Conservation (phyloP, 2,329 filamentous ascomycete species). For the Trichoderma koningiopsis region DNA sequence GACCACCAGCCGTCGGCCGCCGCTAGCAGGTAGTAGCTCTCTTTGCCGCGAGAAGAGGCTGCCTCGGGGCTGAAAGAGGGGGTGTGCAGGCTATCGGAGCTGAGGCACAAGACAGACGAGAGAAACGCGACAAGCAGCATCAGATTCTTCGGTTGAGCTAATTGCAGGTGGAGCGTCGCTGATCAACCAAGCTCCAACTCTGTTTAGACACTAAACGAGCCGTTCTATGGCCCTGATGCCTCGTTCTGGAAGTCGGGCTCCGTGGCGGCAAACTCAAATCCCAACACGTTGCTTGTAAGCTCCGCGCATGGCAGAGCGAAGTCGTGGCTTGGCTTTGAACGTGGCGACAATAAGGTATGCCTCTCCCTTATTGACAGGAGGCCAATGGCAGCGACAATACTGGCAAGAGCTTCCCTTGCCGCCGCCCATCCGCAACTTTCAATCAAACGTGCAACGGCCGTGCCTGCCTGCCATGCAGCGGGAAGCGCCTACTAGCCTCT, state of each 20-base stretch:
- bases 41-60: neutral
- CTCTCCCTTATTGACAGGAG: neutral
- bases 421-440: neutral
- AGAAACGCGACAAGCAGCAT: neutral
- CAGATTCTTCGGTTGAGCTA: slow-evolving; percentile 9
- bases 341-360: slow-evolving; percentile 4
- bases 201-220: neutral
- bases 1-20: neutral
- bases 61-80: slow-evolving; percentile 23
- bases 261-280: slow-evolving; percentile 19
- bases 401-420: neutral
- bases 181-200: slow-evolving; percentile 9
- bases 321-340: slow-evolving; percentile 9
- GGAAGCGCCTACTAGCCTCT: slow-evolving; percentile 1
- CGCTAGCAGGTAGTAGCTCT: slow-evolving; percentile 8
- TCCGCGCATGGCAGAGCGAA: neutral
- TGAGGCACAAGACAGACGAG: slow-evolving; percentile 18
- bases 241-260: neutral
- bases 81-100: slow-evolving; percentile 16
- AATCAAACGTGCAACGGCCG: neutral
- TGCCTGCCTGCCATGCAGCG: neutral
- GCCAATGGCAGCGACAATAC: neutral
- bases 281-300: neutral
- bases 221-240: neutral
- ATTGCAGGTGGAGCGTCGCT: slow-evolving; percentile 5